Percentiles rank a stretch among this genome's conserved stretches.
These are phyloP conservation scores for Kluyveromyces nonfermentans DNA, from an alignment of 805 yeast species.

Conservation along the genomic window DNA sequence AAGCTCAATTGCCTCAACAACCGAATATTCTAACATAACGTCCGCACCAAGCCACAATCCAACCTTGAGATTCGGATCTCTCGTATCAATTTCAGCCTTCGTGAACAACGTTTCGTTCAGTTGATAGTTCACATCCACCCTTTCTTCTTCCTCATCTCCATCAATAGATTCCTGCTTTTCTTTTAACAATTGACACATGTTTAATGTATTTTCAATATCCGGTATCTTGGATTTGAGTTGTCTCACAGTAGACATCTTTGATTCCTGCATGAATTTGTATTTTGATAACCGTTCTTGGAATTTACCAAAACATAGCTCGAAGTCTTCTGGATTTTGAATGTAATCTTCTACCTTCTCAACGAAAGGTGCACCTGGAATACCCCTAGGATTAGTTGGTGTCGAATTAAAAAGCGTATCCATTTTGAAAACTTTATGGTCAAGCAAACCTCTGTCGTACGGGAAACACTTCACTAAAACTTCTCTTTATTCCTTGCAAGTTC, in stretches of 20 bases:
- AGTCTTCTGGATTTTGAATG: slow-evolving; percentile 60
- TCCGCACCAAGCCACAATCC: slow-evolving; percentile 97
- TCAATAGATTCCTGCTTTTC: slow-evolving; percentile 34
- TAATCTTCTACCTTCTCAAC: slow-evolving; percentile 73
- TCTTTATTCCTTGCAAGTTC: too few relatives aligned
- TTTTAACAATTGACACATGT: slow-evolving; percentile 54
- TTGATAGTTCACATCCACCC: slow-evolving; percentile 72
- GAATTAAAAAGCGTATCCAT: slow-evolving; percentile 36
- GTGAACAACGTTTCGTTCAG: slow-evolving; percentile 89
- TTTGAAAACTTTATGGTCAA: neutral
- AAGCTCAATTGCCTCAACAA: slow-evolving; percentile 75
- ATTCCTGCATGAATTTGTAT: slow-evolving; percentile 74
- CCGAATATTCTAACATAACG: slow-evolving; percentile 90
- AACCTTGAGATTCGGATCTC: slow-evolving; percentile 42
- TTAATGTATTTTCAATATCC: slow-evolving; percentile 82
- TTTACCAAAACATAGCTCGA: slow-evolving; percentile 56
- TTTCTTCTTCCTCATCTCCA: slow-evolving; percentile 24
- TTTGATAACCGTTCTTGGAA: slow-evolving; percentile 85
- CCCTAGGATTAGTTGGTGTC: slow-evolving; percentile 71
- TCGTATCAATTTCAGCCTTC: slow-evolving; percentile 59
- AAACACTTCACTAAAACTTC: too few relatives aligned
- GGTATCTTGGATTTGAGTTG: slow-evolving; percentile 56
- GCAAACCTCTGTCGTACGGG: neutral
- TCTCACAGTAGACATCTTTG: slow-evolving; percentile 20
- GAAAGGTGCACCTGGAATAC: slow-evolving; percentile 95